Base-by-base conservation (phyloP, 1,284 basidiomycete species). In the Ceratobasidium sp. region DNA sequence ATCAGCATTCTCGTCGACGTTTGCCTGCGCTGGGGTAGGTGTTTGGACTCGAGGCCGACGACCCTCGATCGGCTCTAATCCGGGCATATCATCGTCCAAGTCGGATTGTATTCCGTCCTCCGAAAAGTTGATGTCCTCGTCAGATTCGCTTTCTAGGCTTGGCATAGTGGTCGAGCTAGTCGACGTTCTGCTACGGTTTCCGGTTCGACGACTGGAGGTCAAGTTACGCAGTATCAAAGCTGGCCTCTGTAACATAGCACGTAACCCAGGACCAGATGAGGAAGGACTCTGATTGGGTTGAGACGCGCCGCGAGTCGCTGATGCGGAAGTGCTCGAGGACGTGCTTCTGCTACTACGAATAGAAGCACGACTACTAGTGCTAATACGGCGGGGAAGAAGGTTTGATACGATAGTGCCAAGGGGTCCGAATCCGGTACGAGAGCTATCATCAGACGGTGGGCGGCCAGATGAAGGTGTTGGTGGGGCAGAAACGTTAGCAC, bases 31-130 rank as follows among this genome's bases (percentile, higher is more conserved):
- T 6, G 52, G 52, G 10, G 52, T 34, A 16, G 52, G 14, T 3
- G 57, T 41, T 5, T 12, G 36, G n/a, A 43, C 16, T 14, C 10
- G 57, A 34, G 14, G 57, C 34, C 14, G 39, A 32, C 46, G 61
- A 34, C 32, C 43, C 32, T 52, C 32, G 28, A 69, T 57, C 4
- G 64, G 64, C 41, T 69, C 64, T 21, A 69, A 36, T 16, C 36
- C 50, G n/a, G 64, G 64, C 64, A 69, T 55, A 30, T 69, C 64
- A 26, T 69, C 50, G 26, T 69, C 64, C 26, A 36, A 23, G 21
- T 43, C 36, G 2, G 34, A 50, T 21, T 69, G 36, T 10, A 34
- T 34, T 6, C 39, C 64, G 39, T 69, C 64, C n/a, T 69, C 64
- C 4, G 60, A 62, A 21, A 48, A 39, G 9, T 10, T 36, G 5